Conservation (phyloP, 345 rosid species). For the Citrus unshiu region DNA sequence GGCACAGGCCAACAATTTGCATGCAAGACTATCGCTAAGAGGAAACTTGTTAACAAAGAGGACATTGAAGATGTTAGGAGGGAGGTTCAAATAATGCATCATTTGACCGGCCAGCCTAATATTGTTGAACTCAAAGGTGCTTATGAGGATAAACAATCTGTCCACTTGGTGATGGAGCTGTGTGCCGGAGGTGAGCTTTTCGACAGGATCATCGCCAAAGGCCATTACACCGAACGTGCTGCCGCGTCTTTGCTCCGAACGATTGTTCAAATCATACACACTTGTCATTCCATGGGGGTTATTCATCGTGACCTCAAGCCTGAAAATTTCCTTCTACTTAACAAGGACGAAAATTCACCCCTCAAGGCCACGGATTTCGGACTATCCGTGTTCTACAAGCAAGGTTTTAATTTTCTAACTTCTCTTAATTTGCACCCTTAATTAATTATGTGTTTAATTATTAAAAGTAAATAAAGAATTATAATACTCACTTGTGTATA, state of each 20-base stretch:
- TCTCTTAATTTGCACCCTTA: not conserved
- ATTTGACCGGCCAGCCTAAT: constrained; percentile 81
- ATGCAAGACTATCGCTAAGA: constrained; percentile 87
- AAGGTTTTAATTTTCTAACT: constrained; percentile 29
- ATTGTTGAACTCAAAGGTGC: constrained; percentile 95
- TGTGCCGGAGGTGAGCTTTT: constrained; percentile 94
- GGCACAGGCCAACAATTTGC: constrained; percentile 72
- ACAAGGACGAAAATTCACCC: constrained; percentile 72
- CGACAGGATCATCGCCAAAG: constrained; percentile 87
- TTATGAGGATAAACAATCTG: constrained; percentile 86
- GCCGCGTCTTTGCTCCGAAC: constrained; percentile 85
- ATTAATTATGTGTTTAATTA: too few species aligned
- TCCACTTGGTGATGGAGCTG: constrained; percentile 94
- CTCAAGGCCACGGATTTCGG: constrained; percentile 96
- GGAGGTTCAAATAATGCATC: constrained; percentile 95
- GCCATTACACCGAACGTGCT: constrained; percentile 88
- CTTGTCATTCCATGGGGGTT: constrained; percentile 94
- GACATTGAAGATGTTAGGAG: constrained; percentile 90
- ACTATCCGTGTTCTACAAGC: constrained; percentile 86
- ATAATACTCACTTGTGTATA: too few species aligned
- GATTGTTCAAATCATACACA: constrained; percentile 81
- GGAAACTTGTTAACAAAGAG: constrained; percentile 83
- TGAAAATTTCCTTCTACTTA: constrained; percentile 80
- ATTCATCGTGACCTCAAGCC: constrained; percentile 96
- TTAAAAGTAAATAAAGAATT: too few species aligned